Base-by-base conservation (phyloP, 768 basidiomycete species). In the Fomitopsis pulvina region DNA sequence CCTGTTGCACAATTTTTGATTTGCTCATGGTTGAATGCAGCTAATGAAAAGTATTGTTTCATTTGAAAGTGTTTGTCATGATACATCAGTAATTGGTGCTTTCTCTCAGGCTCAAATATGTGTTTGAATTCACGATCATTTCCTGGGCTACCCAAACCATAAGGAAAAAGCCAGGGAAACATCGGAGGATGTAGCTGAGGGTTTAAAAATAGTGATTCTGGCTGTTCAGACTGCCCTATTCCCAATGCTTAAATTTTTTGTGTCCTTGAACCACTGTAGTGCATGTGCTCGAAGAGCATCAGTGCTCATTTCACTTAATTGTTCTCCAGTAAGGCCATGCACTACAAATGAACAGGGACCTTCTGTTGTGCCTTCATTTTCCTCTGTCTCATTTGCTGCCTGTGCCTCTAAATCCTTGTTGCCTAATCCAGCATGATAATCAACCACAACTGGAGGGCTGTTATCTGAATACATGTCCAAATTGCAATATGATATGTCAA, bases 151-250 rank as follows among this genome's bases (percentile, higher is more conserved):
- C 70, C 72, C 8, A 55, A 20, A 0, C 72, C 69, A 57, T 72
- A 73, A 0, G 70, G 71, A 54, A 68, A 74, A 2, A 72, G 48
- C 68, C 71, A 73, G 0, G 70, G 70, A 57, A 68, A 71, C 66
- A 68, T 68, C 14, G 60, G 54, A 1, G 72, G 68, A 54, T 68
- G 72, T 1, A 69, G 46, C 3, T 57, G 47, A 3, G 64, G 62
- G 53, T 73, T 71, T 16, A 67, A 47, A 28, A 61, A 72, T 16
- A 68, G 63, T 7, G 62, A 63, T 37, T 68, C 56, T n/a, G 63
- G 57, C 2, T 52, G 37, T 4, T 34, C 26, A 4, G 52, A 47
- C 45, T 66, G 67, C 0, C 67, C 68, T 2, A 70, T 55, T 0
- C 51, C 64, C 1, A 74, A 53, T 0, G 29, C 29, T 14, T n/a